Evolutionary conservation across 2,329 filamentous ascomycete species (phyloP), one percentile per base, ranked within the genome.

Genomic region (Cercospora janseana): DNA sequence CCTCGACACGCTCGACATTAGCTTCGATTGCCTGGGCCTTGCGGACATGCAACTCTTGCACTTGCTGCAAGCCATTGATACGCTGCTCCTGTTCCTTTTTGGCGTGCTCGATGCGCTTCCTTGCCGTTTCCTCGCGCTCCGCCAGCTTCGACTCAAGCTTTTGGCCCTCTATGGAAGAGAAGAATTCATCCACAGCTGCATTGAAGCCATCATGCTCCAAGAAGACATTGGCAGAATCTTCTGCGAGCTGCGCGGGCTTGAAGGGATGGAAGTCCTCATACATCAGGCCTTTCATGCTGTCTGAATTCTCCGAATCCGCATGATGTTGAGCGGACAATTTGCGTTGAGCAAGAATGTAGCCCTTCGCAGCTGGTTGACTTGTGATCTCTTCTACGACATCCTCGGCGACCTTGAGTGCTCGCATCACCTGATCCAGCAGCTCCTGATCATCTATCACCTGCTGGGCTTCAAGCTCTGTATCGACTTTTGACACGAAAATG

Each of bases 221-320:
- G 12, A 95, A 81, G 3, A 81, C 79, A 18, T 85, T 79, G 0
- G 76, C 72, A 0, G 82, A 73, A 49, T 90, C 82, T 5, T 79
- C 75, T 55, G 84, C 81, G 55, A 95, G 87, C 60, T 97, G 92
- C 16, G 78, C 75, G 0, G 93, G 93, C 29, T 86, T 75, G 68
- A 97, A 97, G 0, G 93, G 93, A 60, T 97, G 92, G 62, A 96
- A 97, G 62, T 98, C 93, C 47, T 96, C 87, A 64, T 96, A 98
- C 2, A 95, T 73, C 4, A 93, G 66, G 8, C 66, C 70, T 4
- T 56, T 37, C 16, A 50, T 68, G 68, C 6, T 75, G 73, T 71
- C 73, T n/a, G 20, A 69, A 56, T 3, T 66, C 71, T 21, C 37
- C 7, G 70, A 67, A 21, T 63, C 64, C 23, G 59, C 60, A 45